A percentile compares a stretch with the other conserved stretches of the same genome.
Conservation (phyloP, 495 filamentous ascomycete species). For the Apiosordaria backusii region DNA sequence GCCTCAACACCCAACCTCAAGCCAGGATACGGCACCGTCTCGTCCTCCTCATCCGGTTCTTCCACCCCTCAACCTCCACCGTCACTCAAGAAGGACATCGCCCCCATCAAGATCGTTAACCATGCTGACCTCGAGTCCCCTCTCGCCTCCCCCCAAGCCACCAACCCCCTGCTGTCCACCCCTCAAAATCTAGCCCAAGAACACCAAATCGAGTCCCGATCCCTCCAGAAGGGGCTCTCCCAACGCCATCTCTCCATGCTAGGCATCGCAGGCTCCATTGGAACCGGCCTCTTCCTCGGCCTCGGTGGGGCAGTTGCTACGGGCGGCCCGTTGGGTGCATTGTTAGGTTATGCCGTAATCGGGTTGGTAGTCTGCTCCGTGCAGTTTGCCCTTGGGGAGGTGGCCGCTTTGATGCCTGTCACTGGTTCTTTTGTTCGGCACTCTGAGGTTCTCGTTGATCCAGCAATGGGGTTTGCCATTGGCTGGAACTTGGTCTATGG, state of each 20-base stretch:
- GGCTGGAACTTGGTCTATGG: slow-evolving; percentile 58
- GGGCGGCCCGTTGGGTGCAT: slow-evolving; percentile 48
- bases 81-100: not conserved
- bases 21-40: not conserved
- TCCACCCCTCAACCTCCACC: not conserved
- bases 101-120: slow-evolving; percentile 1
- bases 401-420: slow-evolving; percentile 60
- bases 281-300: slow-evolving; percentile 55
- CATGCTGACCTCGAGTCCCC: slow-evolving; percentile 28
- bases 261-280: slow-evolving; percentile 44
- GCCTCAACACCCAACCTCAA: not conserved
- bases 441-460: slow-evolving; percentile 69
- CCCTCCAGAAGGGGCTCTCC: slow-evolving; percentile 39
- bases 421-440: slow-evolving; percentile 59
- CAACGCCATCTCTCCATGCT: slow-evolving; percentile 51
- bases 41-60: not conserved
- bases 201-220: slow-evolving; percentile 26
- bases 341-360: slow-evolving; percentile 53
- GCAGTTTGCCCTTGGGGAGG: slow-evolving; percentile 57
- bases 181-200: not conserved
- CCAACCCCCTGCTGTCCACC: not conserved
- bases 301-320: slow-evolving; percentile 47
- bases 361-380: slow-evolving; percentile 50
- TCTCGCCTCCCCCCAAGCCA: not conserved
- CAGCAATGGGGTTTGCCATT: slow-evolving; percentile 75